Conservation (phyloP, 129 eudicot genomes). For the Logfia minima region DNA sequence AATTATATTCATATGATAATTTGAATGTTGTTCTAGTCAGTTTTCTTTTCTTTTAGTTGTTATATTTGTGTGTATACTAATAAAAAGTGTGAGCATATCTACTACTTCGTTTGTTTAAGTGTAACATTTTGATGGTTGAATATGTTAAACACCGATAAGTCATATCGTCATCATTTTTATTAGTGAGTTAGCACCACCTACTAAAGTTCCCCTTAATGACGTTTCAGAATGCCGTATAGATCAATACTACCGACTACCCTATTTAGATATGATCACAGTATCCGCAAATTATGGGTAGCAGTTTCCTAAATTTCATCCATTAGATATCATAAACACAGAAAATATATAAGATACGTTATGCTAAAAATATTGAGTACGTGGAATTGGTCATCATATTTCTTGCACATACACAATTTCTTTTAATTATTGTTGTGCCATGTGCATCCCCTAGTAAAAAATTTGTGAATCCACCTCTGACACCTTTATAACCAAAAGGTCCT, state of each 20-base stretch:
- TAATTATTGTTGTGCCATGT: no score
- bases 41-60: background rate
- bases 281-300: slow-evolving; percentile 19
- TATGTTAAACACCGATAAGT: background rate
- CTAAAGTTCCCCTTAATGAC: slow-evolving; percentile 19
- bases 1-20: background rate
- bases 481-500: background rate
- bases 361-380: background rate
- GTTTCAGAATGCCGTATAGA: slow-evolving; percentile 12
- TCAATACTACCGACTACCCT: slow-evolving; percentile 14
- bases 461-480: no score
- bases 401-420: background rate
- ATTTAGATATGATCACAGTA: slow-evolving; percentile 18
- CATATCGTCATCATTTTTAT: slow-evolving; percentile 12
- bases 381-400: background rate
- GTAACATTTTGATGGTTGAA: slow-evolving; percentile 9
- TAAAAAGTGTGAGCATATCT: slow-evolving; percentile 4
- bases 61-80: background rate
- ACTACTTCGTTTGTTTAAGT: background rate
- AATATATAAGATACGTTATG: background rate
- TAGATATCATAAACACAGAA: background rate
- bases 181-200: slow-evolving; percentile 4
- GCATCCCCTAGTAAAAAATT: no score
- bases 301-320: slow-evolving; percentile 13
- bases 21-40: background rate